These are phyloP conservation scores for Anthracocystis setariae DNA, from an alignment of 1,284 basidiomycete genomes.

Conservation along the genomic window DNA sequence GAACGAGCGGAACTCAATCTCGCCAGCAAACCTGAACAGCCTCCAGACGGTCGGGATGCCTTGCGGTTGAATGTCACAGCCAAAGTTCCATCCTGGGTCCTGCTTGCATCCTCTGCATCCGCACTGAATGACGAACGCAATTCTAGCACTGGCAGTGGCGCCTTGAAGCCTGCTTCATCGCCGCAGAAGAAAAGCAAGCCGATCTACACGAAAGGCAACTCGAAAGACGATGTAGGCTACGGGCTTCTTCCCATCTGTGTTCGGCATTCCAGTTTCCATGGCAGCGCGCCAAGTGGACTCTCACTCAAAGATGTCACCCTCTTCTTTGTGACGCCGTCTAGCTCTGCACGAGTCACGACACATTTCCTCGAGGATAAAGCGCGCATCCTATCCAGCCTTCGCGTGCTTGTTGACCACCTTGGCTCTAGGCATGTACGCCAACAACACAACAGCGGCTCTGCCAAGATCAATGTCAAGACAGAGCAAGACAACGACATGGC, in stretches of 20 bases:
- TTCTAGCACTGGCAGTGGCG: neutral
- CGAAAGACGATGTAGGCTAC: slow-evolving; percentile 41
- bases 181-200: slow-evolving; percentile 18
- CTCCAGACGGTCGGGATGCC: too few relatives aligned
- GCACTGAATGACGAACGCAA: neutral
- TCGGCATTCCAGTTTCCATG: slow-evolving; percentile 3
- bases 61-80: neutral
- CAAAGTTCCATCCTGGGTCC: neutral
- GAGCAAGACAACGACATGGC: neutral
- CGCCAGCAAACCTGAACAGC: too few relatives aligned
- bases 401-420: slow-evolving; percentile 16
- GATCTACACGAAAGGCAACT: slow-evolving; percentile 40
- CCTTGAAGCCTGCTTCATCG: slow-evolving; percentile 3
- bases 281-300: neutral
- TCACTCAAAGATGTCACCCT: slow-evolving; percentile 30
- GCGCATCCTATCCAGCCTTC: slow-evolving; percentile 42
- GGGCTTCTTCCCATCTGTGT: slow-evolving; percentile 40
- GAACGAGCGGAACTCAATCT: too few relatives aligned
- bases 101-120: slow-evolving; percentile 7
- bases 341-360: slow-evolving; percentile 61
- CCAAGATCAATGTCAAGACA: neutral
- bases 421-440: too few relatives aligned
- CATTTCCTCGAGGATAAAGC: slow-evolving; percentile 59
- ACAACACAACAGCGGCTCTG: too few relatives aligned
- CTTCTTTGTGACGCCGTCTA: slow-evolving; percentile 55